These are phyloP conservation scores for Sinapis alba DNA, from an alignment of 441 rosid species.

Conservation along the genomic window DNA sequence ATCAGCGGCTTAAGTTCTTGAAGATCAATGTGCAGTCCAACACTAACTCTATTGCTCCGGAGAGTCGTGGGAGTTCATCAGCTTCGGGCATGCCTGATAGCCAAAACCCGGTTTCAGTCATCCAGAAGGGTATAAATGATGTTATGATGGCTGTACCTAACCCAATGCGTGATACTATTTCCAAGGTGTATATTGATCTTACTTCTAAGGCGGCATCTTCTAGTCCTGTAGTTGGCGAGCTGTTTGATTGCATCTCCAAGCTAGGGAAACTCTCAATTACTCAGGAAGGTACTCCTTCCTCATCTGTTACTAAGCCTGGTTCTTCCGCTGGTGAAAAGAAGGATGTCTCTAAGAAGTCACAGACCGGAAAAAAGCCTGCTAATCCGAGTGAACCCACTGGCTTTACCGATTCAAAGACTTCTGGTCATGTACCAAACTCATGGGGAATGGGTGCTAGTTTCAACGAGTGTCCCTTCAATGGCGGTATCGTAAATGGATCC, in stretches of 20 bases:
- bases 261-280: constrained; percentile 42
- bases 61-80: constrained; percentile 61
- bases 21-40: constrained; percentile 60
- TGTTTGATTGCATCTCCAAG: constrained; percentile 54
- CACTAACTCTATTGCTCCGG: constrained; percentile 42
- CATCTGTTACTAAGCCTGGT: constrained; percentile 29
- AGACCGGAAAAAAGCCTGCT: constrained; percentile 26
- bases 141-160: constrained; percentile 58
- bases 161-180: constrained; percentile 54
- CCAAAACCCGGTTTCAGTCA: constrained; percentile 43
- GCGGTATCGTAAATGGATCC: background rate
- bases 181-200: constrained; percentile 56
- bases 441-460: background rate
- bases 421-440: constrained; percentile 23
- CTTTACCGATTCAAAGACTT: constrained; percentile 21
- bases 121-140: constrained; percentile 51
- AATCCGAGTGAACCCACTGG: constrained; percentile 14
- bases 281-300: constrained; percentile 12
- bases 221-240: constrained; percentile 46
- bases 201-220: constrained; percentile 56
- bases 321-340: constrained; percentile 41
- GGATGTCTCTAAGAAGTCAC: constrained; percentile 30
- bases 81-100: constrained; percentile 52
- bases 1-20: constrained; percentile 69
- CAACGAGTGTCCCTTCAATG: background rate